phyloP scores from a whole-genome alignment of 768 basidiomycete genomes.

The Hebeloma cylindrosporum region DNA sequence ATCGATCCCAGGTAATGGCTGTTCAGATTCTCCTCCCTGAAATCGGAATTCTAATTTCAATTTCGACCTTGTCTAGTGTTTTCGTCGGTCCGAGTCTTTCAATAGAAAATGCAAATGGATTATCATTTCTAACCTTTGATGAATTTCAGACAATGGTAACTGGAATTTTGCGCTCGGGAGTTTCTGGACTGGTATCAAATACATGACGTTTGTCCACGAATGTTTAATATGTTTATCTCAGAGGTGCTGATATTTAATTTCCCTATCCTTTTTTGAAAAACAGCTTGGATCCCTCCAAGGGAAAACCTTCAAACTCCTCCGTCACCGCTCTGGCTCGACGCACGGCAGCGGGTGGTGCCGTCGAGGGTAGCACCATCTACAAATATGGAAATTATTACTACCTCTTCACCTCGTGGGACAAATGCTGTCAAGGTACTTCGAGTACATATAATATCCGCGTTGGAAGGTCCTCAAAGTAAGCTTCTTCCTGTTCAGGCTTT shows the following conservation, averaged over 20 bases:
- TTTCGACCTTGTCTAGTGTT: slow-evolving; percentile 20
- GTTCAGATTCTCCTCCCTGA: background rate
- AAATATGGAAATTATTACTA: slow-evolving; percentile 49
- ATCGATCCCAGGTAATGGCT: slow-evolving; percentile 52
- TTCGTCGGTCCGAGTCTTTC: slow-evolving; percentile 28
- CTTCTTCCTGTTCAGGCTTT: too few species aligned
- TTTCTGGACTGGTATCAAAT: slow-evolving; percentile 58
- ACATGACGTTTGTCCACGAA: slow-evolving; percentile 40
- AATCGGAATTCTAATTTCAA: background rate
- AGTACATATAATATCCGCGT: slow-evolving; percentile 65
- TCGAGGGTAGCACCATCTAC: slow-evolving; percentile 50
- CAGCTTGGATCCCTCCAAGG: slow-evolving; percentile 40
- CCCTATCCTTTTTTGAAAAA: too few species aligned
- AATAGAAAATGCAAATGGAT: background rate
- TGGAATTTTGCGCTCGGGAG: slow-evolving; percentile 55
- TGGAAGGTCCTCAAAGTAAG: slow-evolving; percentile 46
- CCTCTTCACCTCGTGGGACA: slow-evolving; percentile 57
- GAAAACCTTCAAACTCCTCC: slow-evolving; percentile 37
- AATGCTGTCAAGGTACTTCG: slow-evolving; percentile 47
- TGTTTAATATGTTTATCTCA: too few species aligned
- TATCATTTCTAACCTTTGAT: background rate
- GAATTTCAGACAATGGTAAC: slow-evolving; percentile 34
- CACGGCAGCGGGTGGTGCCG: slow-evolving; percentile 42
- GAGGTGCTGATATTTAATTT: too few species aligned
- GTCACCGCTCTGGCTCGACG: slow-evolving; percentile 47